Conservation (phyloP, 352 stramenopile species). For the Pythium pyrilobum region DNA sequence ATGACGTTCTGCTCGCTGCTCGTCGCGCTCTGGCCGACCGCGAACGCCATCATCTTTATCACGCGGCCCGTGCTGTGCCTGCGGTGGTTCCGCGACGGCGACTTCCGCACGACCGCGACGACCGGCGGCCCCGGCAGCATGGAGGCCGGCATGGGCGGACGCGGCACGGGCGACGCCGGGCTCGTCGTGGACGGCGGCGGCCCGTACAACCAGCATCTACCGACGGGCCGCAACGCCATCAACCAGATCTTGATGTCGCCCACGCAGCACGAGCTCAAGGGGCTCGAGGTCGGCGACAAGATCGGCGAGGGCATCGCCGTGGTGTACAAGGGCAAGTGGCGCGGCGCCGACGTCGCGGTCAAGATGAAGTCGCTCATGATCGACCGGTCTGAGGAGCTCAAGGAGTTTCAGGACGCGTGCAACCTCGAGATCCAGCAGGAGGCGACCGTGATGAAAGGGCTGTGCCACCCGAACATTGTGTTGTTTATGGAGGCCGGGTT, state of each 20-base stretch:
- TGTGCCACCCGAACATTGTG: conserved; percentile 85
- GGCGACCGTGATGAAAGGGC: conserved; percentile 71
- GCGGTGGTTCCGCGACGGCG: conserved; percentile 34
- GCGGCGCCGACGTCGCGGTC: conserved; percentile 92
- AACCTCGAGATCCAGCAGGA: conserved; percentile 84
- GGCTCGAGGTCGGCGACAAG: conserved; percentile 76
- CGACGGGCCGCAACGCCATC: not conserved
- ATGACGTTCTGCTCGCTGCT: conserved; percentile 33
- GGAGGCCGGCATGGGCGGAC: not conserved
- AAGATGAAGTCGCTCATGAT: conserved; percentile 89
- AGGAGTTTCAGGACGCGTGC: conserved; percentile 75
- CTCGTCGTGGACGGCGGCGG: not conserved
- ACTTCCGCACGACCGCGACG: not conserved
- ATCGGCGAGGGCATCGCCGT: conserved; percentile 82
- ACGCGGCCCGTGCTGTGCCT: conserved; percentile 59
- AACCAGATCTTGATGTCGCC: conserved; percentile 19
- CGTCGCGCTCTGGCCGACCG: conserved; percentile 73
- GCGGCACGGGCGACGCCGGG: not conserved
- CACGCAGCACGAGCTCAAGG: conserved; percentile 69
- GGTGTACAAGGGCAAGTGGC: conserved; percentile 95
- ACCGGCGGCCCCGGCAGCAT: conserved; percentile 1
- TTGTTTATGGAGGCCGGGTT: conserved; percentile 87
- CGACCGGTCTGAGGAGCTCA: conserved; percentile 50
- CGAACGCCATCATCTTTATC: conserved; percentile 73
- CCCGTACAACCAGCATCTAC: conserved; percentile 16